Evolutionary conservation across 2,329 filamentous ascomycete species (phyloP).

Genomic region (Claviceps arundinis): DNA sequence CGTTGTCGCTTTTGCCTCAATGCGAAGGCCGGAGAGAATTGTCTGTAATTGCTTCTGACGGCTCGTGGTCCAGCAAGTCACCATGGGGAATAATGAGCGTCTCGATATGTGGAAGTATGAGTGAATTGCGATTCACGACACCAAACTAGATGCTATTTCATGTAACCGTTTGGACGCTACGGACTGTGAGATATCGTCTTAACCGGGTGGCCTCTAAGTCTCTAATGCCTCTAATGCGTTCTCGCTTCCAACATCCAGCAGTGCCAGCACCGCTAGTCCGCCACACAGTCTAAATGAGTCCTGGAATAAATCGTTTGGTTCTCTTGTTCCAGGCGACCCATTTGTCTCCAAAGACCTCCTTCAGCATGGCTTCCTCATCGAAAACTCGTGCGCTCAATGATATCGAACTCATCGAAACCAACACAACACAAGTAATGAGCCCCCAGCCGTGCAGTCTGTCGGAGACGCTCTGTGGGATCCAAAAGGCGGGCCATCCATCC

Average conservation of each 20-base stretch:
- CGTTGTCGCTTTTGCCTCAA: background rate
- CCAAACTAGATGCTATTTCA: too few relatives aligned
- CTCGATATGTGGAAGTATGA: too few relatives aligned
- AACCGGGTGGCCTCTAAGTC: background rate
- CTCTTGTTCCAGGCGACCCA: constrained; percentile 35
- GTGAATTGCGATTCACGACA: too few relatives aligned
- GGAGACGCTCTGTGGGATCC: constrained; percentile 17
- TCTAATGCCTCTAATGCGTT: background rate
- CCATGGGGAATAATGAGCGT: too few relatives aligned
- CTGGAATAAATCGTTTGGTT: constrained; percentile 36
- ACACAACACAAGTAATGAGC: background rate
- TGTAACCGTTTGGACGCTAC: too few relatives aligned
- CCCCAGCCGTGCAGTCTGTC: background rate
- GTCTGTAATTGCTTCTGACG: too few relatives aligned
- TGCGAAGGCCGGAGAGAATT: background rate
- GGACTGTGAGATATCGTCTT: too few relatives aligned
- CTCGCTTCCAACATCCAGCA: background rate
- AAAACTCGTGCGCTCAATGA: constrained; percentile 19
- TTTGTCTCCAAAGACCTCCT: constrained; percentile 28
- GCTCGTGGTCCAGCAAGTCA: too few relatives aligned
- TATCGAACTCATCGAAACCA: background rate
- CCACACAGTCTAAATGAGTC: background rate
- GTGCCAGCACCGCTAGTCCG: background rate
- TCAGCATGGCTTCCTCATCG: constrained; percentile 39
- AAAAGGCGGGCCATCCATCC: constrained; percentile 27